phyloP scores from a whole-genome alignment of 768 basidiomycete genomes.

The Suillus discolor region DNA sequence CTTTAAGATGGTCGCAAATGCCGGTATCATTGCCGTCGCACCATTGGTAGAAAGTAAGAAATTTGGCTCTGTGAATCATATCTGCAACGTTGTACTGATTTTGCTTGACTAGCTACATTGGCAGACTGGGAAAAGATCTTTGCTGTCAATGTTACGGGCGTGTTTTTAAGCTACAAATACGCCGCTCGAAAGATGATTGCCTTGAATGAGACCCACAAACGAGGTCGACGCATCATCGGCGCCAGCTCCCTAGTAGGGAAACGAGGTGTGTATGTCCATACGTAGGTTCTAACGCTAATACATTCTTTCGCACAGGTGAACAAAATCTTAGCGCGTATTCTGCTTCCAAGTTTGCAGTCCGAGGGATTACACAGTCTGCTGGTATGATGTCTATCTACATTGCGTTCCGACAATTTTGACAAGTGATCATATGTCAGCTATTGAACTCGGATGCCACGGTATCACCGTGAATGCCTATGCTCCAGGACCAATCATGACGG shows the following conservation, averaged over 20 bases:
- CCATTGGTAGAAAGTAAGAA: conserved; percentile 18
- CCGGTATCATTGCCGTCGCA: conserved; percentile 14
- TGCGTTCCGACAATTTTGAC: background rate
- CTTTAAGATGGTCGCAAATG: conserved; percentile 31
- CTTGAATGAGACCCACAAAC: conserved; percentile 30
- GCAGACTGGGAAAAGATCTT: conserved; percentile 34
- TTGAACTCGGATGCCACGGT: conserved; percentile 28
- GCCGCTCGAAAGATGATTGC: conserved; percentile 42
- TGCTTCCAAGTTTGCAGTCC: conserved; percentile 34
- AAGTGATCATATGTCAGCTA: conserved; percentile 13
- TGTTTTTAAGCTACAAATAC: conserved; percentile 37
- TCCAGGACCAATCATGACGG: conserved; percentile 29
- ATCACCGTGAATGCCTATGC: conserved; percentile 35
- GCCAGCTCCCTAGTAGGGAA: conserved; percentile 31
- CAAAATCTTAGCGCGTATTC: conserved; percentile 21
- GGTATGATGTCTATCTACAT: conserved; percentile 9
- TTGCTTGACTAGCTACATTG: conserved; percentile 21
- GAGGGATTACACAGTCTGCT: conserved; percentile 29
- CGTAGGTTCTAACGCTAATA: background rate
- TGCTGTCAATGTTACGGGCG: conserved; percentile 37
- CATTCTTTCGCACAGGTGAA: background rate
- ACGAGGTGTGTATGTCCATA: conserved; percentile 2
- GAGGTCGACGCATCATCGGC: conserved; percentile 41
- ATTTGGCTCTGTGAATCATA: background rate
- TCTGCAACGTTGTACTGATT: background rate